Conservation (phyloP, 1,284 basidiomycete species). For the Trametes pubescens region DNA sequence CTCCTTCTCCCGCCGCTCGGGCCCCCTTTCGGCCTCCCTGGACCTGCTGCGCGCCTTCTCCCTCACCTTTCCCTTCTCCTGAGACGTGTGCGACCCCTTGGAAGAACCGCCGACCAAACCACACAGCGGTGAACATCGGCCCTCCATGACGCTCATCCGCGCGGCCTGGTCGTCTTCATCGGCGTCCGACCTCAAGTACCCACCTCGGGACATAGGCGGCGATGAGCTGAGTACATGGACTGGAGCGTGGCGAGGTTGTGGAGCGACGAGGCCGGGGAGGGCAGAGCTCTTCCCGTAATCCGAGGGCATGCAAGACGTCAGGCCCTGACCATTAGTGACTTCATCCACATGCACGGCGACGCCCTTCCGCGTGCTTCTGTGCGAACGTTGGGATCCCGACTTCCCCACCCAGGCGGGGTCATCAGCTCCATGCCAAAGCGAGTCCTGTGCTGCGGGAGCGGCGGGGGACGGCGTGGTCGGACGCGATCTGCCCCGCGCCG, state of each 20-base stretch:
- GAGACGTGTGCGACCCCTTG: conserved; percentile 30
- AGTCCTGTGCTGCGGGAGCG: conserved; percentile 18
- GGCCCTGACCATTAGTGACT: conserved; percentile 23
- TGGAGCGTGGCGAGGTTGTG: conserved; percentile 32
- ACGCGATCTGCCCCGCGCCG: conserved; percentile 33
- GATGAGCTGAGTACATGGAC: conserved; percentile 38
- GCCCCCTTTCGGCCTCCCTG: conserved; percentile 10
- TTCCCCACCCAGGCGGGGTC: conserved; percentile 35
- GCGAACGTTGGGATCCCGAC: conserved; percentile 36
- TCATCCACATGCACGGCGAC: conserved; percentile 23
- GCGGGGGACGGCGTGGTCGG: conserved; percentile 34
- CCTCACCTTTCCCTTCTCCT: conserved; percentile 40
- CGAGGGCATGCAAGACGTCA: conserved; percentile 26
- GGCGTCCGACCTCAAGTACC: conserved; percentile 28
- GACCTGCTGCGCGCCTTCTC: conserved; percentile 28
- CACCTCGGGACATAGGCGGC: conserved; percentile 29
- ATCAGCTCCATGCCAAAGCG: conserved; percentile 26
- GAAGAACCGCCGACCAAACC: conserved; percentile 35
- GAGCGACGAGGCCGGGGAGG: conserved; percentile 29
- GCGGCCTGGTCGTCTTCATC: conserved; percentile 33
- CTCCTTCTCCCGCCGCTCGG: conserved; percentile 9
- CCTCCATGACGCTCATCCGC: conserved; percentile 35
- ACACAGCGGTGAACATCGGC: conserved; percentile 44
- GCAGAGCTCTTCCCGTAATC: conserved; percentile 29
- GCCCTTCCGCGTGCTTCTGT: conserved; percentile 28